Conservation (phyloP, 2,329 filamentous ascomycete species). For the Clonostachys solani region DNA sequence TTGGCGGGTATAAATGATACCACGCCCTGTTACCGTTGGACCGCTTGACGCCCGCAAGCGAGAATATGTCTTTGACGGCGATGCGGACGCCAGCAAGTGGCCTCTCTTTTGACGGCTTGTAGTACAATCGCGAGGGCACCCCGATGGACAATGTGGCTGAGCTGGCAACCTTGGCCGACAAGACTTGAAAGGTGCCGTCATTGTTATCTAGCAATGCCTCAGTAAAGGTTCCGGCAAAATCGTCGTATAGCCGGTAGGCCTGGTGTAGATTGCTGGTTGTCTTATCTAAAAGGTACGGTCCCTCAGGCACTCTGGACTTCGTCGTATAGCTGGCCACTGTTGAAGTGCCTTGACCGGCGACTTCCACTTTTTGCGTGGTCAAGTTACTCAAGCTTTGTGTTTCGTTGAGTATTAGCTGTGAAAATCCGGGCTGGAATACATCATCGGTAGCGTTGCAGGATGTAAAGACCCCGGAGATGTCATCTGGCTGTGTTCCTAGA, state of each 20-base stretch:
- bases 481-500: slow-evolving; percentile 9
- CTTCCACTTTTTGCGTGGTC: background rate
- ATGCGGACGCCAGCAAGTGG: slow-evolving; percentile 57
- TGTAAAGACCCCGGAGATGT: slow-evolving; percentile 15
- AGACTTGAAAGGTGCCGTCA: slow-evolving; percentile 20
- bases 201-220: slow-evolving; percentile 21
- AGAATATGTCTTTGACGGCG: slow-evolving; percentile 59
- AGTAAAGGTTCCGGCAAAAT: slow-evolving; percentile 23
- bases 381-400: slow-evolving; percentile 3
- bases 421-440: slow-evolving; percentile 17
- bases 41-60: slow-evolving; percentile 49
- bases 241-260: slow-evolving; percentile 28
- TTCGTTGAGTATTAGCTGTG: slow-evolving; percentile 8
- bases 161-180: slow-evolving; percentile 20
- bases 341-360: slow-evolving; percentile 4
- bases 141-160: slow-evolving; percentile 21
- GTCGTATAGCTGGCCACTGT: slow-evolving; percentile 6
- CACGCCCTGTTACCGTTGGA: slow-evolving; percentile 55
- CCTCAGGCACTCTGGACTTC: slow-evolving; percentile 15
- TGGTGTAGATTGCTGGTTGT: slow-evolving; percentile 21
- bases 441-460: slow-evolving; percentile 22
- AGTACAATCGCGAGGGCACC: slow-evolving; percentile 60
- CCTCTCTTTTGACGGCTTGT: slow-evolving; percentile 42
- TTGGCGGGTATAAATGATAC: slow-evolving; percentile 47
- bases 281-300: slow-evolving; percentile 28